Evolutionary conservation across 139 green algal genomes (phyloP), one percentile per base, ranked within the genome.

Genomic region (Chlorella ohadii): DNA sequence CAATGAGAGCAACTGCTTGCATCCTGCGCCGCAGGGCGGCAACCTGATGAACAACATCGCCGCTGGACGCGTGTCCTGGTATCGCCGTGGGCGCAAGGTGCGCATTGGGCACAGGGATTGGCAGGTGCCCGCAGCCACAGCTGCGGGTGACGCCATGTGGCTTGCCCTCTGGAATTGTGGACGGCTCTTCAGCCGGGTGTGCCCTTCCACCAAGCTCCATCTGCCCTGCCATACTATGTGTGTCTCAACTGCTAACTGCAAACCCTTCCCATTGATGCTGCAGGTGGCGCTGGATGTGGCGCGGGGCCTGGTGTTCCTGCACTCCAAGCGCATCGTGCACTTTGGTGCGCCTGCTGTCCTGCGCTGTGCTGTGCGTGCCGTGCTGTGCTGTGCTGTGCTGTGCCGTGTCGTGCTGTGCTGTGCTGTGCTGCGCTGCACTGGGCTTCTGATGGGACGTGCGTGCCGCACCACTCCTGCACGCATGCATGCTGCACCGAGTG

Each of bases 221-320:
- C n/a, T n/a, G n/a, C n/a, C n/a, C n/a, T n/a, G n/a, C n/a, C n/a
- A n/a, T n/a, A n/a, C n/a, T n/a, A n/a, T n/a, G n/a, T n/a, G n/a
- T n/a, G n/a, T n/a, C n/a, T n/a, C n/a, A n/a, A n/a, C n/a, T n/a
- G n/a, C n/a, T n/a, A n/a, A n/a, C n/a, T n/a, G n/a, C n/a, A n/a
- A n/a, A n/a, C n/a, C n/a, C 44, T 9, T 51, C 44, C 34, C n/a
- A 27, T 6, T 11, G 20, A 12, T 2, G 6, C 25, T 83, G 65
- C 73, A 84, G 65, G 79, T 91, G 13, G 86, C 88, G 16, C 85
- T 92, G 66, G 86, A 91, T 80, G 63, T 89, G 25, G 86, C 80
- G 0, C 79, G 84, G 2, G 88, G 86, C 47, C 71, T 92, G 44
- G 71, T 76, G 0, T 89, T 85, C 47, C 73, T 91, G 51, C 88